phyloP scores from a whole-genome alignment of 768 basidiomycete species.

The Coprinopsis cinerea region DNA sequence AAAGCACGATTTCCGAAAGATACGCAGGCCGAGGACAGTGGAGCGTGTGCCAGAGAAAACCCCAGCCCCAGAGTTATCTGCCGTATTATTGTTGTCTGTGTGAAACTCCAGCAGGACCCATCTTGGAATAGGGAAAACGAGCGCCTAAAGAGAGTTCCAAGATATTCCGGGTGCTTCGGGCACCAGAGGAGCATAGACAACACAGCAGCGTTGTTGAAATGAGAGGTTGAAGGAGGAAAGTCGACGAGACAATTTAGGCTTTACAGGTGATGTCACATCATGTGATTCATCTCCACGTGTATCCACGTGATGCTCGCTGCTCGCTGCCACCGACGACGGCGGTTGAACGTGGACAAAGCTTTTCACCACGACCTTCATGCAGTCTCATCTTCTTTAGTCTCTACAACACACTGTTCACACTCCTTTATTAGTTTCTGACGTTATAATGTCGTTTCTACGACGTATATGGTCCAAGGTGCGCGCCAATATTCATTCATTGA shows the following conservation, averaged over 20 bases:
- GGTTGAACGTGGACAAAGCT: slow-evolving; percentile 4
- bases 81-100: too few relatives aligned
- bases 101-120: too few relatives aligned
- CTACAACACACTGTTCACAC: neutral
- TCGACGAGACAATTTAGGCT: too few relatives aligned
- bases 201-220: too few relatives aligned
- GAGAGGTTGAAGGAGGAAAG: too few relatives aligned
- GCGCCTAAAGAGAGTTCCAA: too few relatives aligned
- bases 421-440: neutral
- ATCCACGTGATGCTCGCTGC: neutral
- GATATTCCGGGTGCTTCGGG: too few relatives aligned
- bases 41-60: too few relatives aligned
- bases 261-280: too few relatives aligned
- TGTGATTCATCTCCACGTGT: neutral
- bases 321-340: neutral
- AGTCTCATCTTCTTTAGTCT: neutral
- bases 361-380: neutral
- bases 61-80: too few relatives aligned
- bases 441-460: slow-evolving; percentile 21
- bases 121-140: too few relatives aligned
- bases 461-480: slow-evolving; percentile 28
- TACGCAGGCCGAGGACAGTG: neutral
- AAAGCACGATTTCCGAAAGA: neutral
- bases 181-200: too few relatives aligned
- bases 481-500: neutral